Percentiles rank a stretch among this genome's conserved stretches.
These are phyloP conservation scores for Lasiodiplodia sp. DNA, from an alignment of 2,329 filamentous ascomycete genomes.

Conservation along the genomic window DNA sequence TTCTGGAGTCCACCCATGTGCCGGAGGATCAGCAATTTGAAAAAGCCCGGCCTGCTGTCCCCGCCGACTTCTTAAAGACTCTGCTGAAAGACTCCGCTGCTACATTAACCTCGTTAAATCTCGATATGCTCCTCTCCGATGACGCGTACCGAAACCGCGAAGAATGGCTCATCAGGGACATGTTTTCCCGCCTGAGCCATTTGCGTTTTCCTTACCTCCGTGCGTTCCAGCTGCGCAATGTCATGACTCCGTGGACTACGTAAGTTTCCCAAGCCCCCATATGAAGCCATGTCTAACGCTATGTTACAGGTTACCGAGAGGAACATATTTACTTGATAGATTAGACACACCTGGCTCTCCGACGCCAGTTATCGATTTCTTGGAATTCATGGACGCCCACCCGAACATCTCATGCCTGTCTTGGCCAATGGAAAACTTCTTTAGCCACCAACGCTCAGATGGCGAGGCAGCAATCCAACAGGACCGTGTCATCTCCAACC, in stretches of 20 bases:
- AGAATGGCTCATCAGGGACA: slow-evolving; percentile 3
- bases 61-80: slow-evolving; percentile 25
- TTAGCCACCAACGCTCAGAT: slow-evolving; percentile 39
- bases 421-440: slow-evolving; percentile 57
- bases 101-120: slow-evolving; percentile 43
- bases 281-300: slow-evolving; percentile 42
- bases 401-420: slow-evolving; percentile 52
- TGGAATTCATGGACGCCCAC: slow-evolving; percentile 55
- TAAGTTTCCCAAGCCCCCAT: slow-evolving; percentile 42
- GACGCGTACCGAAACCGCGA: slow-evolving; percentile 4
- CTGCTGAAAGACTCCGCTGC: slow-evolving; percentile 32
- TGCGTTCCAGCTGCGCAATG: slow-evolving; percentile 56
- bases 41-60: background rate
- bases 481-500: slow-evolving; percentile 45
- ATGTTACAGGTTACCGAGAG: slow-evolving; percentile 29
- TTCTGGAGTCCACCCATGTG: slow-evolving; percentile 30
- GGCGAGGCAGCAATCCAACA: slow-evolving; percentile 34
- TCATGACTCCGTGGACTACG: slow-evolving; percentile 39
- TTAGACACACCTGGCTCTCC: background rate
- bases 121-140: slow-evolving; percentile 43
- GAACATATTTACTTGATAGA: slow-evolving; percentile 27
- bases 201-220: slow-evolving; percentile 53
- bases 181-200: slow-evolving; percentile 14
- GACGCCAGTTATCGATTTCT: slow-evolving; percentile 34
- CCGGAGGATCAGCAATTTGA: slow-evolving; percentile 20